Conservation (phyloP, 2,329 filamentous ascomycete species). For the Aspergillus intermedius region DNA sequence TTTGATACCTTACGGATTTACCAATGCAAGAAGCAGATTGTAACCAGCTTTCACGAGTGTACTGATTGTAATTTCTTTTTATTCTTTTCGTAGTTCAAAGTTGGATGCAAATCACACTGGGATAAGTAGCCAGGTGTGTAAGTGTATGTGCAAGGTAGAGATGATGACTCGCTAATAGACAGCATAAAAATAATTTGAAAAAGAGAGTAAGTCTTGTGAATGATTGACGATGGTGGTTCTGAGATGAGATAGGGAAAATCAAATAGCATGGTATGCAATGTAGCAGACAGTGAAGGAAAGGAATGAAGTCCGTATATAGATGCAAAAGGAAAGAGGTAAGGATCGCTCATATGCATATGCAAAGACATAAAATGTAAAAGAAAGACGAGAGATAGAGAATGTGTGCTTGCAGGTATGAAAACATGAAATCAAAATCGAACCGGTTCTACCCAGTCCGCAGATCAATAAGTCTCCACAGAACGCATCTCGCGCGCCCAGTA, state of each 20-base stretch:
- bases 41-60: neutral
- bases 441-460: too few relatives aligned
- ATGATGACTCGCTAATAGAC: neutral
- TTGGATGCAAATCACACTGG: neutral
- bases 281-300: neutral
- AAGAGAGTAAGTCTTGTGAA: neutral
- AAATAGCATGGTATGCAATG: too few relatives aligned
- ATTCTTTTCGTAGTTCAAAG: neutral
- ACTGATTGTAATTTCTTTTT: neutral
- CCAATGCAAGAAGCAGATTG: too few relatives aligned
- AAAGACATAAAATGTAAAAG: neutral
- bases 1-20: neutral
- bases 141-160: neutral
- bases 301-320: neutral
- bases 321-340: neutral
- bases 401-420: neutral
- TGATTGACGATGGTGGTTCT: neutral
- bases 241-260: neutral
- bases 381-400: neutral
- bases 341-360: neutral
- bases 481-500: conserved; percentile 13
- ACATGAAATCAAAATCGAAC: too few relatives aligned
- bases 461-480: conserved; percentile 23
- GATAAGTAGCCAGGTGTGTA: neutral
- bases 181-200: neutral